Base-by-base conservation (phyloP, 208 protist species). In the Leishmania braziliensis region DNA sequence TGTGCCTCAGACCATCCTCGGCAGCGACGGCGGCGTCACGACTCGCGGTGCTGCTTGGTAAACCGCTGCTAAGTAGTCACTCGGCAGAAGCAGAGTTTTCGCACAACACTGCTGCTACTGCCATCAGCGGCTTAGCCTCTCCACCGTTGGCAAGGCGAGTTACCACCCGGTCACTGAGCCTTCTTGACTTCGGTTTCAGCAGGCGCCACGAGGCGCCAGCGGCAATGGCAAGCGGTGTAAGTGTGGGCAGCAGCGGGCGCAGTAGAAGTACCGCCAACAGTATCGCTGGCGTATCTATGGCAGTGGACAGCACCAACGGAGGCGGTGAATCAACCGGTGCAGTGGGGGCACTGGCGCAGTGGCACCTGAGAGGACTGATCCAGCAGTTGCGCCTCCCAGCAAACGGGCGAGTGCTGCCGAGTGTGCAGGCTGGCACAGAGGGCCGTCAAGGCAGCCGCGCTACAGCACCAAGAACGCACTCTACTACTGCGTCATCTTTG, bases 341-440 rank as follows among this genome's bases (percentile, higher is more conserved):
- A 0, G 62, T 85, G 36, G 82, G 77, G 63, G 82, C 82, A 2
- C 71, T 85, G 20, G 77, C 82, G n/a, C 82, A 85, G 66, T 85
- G 82, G 82, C 82, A 85, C 72, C 78, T 85, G 14, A 77, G 77
- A 5, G 71, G 78, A 9, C 73, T 85, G 10, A 78, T 85, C 29
- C 54, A 12, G 48, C 63, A 85, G 73, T 58, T 85, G 12, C 39
- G 77, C 54, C 33, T 72, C 2, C 72, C 82, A 16, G 46, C 50
- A 5, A 43, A 58, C 16, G 69, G 56, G 51, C 60, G 77, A 29
- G 33, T 58, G 72, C 51, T 62, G 72, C n/a, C 16, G 51, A 62
- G 29, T 53, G 72, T n/a, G 16, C 51, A 16, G 33, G 51, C 33
- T 58, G 46, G n/a, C 23, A n/a, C 1, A 62, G 51, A 62, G 51